These are phyloP conservation scores for Areca catechu DNA, from an alignment of 176 grass and related monocot genomes.

Conservation along the genomic window DNA sequence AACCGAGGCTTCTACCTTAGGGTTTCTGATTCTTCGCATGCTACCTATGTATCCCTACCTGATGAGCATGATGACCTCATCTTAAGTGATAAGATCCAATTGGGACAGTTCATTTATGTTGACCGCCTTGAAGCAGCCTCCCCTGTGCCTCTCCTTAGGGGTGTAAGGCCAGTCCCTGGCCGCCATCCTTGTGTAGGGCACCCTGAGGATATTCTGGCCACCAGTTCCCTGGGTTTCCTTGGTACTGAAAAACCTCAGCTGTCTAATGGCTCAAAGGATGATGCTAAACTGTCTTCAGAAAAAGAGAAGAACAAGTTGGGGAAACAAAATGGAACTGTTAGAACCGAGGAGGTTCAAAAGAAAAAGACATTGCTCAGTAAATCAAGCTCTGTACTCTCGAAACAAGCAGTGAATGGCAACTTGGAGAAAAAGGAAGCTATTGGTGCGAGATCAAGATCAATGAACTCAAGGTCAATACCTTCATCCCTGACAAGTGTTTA, in stretches of 20 bases:
- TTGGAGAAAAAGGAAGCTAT: conserved; percentile 21
- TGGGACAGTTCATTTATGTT: conserved; percentile 82
- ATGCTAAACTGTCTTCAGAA: conserved; percentile 6
- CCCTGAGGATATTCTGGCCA: conserved; percentile 46
- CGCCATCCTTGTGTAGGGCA: conserved; percentile 72
- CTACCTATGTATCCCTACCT: conserved; percentile 70
- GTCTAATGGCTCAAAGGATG: conserved; percentile 3
- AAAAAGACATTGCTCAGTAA: conserved; percentile 8
- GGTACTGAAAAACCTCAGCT: background rate
- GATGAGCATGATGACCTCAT: conserved; percentile 87
- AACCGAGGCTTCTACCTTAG: conserved; percentile 92
- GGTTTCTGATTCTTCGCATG: conserved; percentile 87
- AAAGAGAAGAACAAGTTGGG: conserved; percentile 25
- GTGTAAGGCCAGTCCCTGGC: conserved; percentile 62
- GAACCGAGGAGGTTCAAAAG: conserved; percentile 22
- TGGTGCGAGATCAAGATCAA: conserved; percentile 4
- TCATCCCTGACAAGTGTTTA: conserved; percentile 26
- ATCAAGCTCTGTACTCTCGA: conserved; percentile 29
- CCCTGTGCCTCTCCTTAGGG: conserved; percentile 65
- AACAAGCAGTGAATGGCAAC: conserved; percentile 18
- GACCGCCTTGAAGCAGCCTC: conserved; percentile 58
- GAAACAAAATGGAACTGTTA: conserved; percentile 15
- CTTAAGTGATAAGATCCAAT: conserved; percentile 83
- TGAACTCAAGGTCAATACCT: conserved; percentile 25
- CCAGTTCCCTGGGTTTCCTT: background rate